Base-by-base conservation (phyloP, 2,329 filamentous ascomycete genomes). In the Stylonectria norvegica region DNA sequence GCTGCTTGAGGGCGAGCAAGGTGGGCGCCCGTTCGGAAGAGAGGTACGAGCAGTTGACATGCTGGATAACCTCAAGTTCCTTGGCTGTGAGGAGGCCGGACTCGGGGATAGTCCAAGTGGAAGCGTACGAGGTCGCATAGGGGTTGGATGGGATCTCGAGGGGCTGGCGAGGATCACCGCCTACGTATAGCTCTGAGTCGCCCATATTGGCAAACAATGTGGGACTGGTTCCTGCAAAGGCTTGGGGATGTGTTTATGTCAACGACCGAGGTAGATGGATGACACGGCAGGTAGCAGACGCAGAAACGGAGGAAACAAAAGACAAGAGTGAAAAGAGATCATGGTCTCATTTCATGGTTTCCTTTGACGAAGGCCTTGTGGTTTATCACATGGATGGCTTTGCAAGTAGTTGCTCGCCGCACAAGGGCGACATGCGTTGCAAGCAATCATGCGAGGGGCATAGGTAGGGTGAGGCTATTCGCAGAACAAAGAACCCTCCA, bases 31-130 rank as follows among this genome's bases (percentile, higher is more conserved):
- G 56, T 4, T 70, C 72, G 2, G 73, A 77, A 3, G 77, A 81
- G 27, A 81, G 62, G 49, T 79, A 80, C 42, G 67, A 65, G 59
- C 78, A 82, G 60, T 77, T 80, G 46, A 79, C 63, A 47, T 79
- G 68, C 19, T 48, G 34, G 14, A 66, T 53, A 9, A 61, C 48
- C 5, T 45, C 17, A 1, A 61, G 25, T 5, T 60, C 59, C 0
- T 42, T 20, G 2, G 39, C 20, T 4, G 40, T 52, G 5, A 57
- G 16, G 14, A 58, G 39, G 8, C 57, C 50, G 12, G 48, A 44
- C 4, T 48, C 49, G n/a, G 56, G 50, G 6, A 52, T 25, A 4
- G 47, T 53, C 38, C 49, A 57, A n/a, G 40, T 41, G 20, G 51
- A 63, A 18, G 43, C 45, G 36, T 56, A 62, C 0, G 59, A 38